Base-by-base conservation (phyloP, 768 basidiomycete species). In the Termitomyces sp. region DNA sequence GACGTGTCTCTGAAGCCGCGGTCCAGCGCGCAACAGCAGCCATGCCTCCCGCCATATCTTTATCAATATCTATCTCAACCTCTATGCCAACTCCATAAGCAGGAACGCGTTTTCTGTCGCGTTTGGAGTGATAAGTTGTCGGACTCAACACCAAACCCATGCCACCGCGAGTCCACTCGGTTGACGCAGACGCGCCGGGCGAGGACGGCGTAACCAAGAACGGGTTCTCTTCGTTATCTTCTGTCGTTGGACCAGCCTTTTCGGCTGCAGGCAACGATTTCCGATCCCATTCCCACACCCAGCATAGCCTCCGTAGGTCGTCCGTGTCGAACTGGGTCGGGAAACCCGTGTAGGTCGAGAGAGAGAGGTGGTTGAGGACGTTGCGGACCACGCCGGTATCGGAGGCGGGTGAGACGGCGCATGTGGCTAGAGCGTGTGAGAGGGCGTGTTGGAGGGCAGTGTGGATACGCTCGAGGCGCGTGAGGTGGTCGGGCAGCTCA, bases 11-110 rank as follows among this genome's bases (percentile, higher is more conserved):
- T 37, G 79, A 72, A 43, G 77, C 83, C 28, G 87, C 82, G 3
- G 91, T 91, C 91, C 91, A 94, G 55, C 89, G 82, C 52, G 91
- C 91, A 43, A 94, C 88, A 28, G 91, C 88, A 37, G 89, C 89
- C 87, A 93, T 92, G n/a, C 91, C 89, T 44, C 80, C 83, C 21
- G 75, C 75, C 85, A 89, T 85, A 63, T 81, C 84, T 71, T 88
- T 89, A 70, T 90, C 88, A 54, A 91, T 81, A 63, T 91, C 84
- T 75, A 90, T 86, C 62, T 92, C 89, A 25, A 92, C 89, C 70
- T 93, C 89, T 49, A 94, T 89, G 1, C 91, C 91, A 59, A 93
- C 80, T 9, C 91, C 91, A 67, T 92, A 94, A 1, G 82, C 91
- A 34, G 89, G 85, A 19, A 90, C 73, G 42, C 91, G 82, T 64